A percentile compares a stretch with the other conserved stretches of the same genome.
phyloP scores from a whole-genome alignment of 208 protist genomes.

The Trypanosoma theileri region DNA sequence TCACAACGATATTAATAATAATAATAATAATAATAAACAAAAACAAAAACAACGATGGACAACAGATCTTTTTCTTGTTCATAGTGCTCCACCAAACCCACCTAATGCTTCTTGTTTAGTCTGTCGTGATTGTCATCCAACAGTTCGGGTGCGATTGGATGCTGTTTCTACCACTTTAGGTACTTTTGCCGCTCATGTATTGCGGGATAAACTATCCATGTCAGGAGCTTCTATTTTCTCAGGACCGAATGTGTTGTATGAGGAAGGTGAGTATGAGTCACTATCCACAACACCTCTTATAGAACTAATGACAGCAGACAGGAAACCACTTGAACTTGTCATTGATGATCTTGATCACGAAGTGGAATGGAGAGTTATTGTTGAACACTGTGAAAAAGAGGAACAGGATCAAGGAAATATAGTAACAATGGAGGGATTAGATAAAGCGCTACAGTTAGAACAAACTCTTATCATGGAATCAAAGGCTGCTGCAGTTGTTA shows the following conservation, averaged over 20 bases:
- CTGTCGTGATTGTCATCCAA: conserved; percentile 53
- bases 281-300: conserved; percentile 37
- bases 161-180: conserved; percentile 41
- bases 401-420: neutral
- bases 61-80: conserved; percentile 57
- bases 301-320: conserved; percentile 9
- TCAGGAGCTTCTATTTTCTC: conserved; percentile 47
- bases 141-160: conserved; percentile 39
- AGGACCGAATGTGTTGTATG: conserved; percentile 60
- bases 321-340: conserved; percentile 39
- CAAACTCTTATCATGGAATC: conserved; percentile 4
- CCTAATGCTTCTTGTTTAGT: conserved; percentile 53
- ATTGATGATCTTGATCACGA: conserved; percentile 65
- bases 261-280: conserved; percentile 74
- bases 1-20: neutral
- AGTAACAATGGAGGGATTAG: conserved; percentile 32
- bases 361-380: conserved; percentile 60
- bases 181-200: conserved; percentile 37
- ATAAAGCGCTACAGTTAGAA: conserved; percentile 28
- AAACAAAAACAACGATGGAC: conserved; percentile 2
- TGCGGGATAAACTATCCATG: conserved; percentile 37
- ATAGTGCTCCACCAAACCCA: conserved; percentile 44
- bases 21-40: neutral
- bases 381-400: conserved; percentile 29
- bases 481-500: neutral